Conservation (phyloP, 129 eudicot genomes). For the Helichrysum umbraculigerum region DNA sequence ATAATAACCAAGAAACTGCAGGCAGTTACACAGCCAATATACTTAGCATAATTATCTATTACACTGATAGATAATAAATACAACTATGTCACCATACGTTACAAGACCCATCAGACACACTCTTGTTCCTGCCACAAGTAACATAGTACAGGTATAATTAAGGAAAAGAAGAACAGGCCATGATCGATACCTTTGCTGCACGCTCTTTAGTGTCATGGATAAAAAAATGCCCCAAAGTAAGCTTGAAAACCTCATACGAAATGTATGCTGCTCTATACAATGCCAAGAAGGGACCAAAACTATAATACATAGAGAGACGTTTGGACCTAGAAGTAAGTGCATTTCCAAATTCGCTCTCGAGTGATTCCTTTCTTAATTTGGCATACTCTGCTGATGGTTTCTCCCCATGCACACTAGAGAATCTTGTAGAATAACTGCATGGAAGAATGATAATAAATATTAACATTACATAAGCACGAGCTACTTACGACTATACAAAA, state of each 20-base stretch:
- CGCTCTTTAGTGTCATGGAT: constrained; percentile 75
- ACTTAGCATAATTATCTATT: background rate
- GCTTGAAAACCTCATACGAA: constrained; percentile 80
- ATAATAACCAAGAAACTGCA: background rate
- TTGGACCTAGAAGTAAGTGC: constrained; percentile 64
- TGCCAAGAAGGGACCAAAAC: constrained; percentile 91
- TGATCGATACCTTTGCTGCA: constrained; percentile 56
- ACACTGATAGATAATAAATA: background rate
- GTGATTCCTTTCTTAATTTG: constrained; percentile 79
- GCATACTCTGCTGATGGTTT: constrained; percentile 94
- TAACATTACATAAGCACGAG: background rate
- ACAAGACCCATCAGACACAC: background rate
- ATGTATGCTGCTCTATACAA: constrained; percentile 89
- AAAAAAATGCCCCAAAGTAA: constrained; percentile 64
- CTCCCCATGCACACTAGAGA: constrained; percentile 86
- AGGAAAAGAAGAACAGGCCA: background rate
- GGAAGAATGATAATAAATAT: constrained; percentile 1
- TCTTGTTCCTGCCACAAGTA: background rate
- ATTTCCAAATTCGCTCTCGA: constrained; percentile 87
- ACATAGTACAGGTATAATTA: background rate
- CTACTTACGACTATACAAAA: constrained; percentile 13
- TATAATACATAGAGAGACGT: constrained; percentile 62
- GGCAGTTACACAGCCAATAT: background rate
- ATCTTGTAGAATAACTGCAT: constrained; percentile 73
- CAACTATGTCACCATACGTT: background rate